A percentile compares a stretch with the other conserved stretches of the same genome.
phyloP scores from a whole-genome alignment of 208 protist genomes.

The Leishmania amazonensis region DNA sequence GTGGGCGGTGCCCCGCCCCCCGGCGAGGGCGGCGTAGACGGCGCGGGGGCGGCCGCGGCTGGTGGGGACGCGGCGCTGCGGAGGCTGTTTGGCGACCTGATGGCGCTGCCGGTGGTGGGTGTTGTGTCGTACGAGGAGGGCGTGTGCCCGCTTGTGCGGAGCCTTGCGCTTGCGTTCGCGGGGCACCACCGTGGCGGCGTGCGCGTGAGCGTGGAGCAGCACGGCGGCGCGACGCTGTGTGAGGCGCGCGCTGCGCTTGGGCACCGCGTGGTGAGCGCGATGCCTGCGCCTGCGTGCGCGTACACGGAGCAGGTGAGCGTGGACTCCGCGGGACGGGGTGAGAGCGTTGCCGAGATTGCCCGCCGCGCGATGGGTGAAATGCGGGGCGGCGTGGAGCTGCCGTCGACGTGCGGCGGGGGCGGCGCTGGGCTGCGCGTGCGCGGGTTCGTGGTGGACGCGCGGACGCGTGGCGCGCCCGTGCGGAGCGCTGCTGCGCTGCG shows the following conservation, averaged over 20 bases:
- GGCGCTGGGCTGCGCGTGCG: conserved; percentile 30
- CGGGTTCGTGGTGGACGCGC: conserved; percentile 39
- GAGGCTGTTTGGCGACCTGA: conserved; percentile 33
- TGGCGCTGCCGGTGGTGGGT: conserved; percentile 52
- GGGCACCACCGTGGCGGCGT: conserved; percentile 38
- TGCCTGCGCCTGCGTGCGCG: conserved; percentile 34
- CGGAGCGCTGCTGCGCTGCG: background rate
- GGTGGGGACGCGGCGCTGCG: conserved; percentile 9
- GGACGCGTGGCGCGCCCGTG: conserved; percentile 15
- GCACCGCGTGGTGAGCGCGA: conserved; percentile 25
- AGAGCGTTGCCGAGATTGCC: background rate
- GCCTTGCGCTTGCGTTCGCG: conserved; percentile 45
- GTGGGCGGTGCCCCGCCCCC: background rate
- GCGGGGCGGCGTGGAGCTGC: conserved; percentile 18
- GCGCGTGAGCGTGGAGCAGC: conserved; percentile 10
- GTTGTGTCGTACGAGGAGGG: conserved; percentile 44
- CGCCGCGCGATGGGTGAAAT: background rate
- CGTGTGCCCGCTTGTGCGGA: conserved; percentile 54
- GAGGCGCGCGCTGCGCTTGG: conserved; percentile 16
- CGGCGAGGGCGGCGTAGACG: background rate
- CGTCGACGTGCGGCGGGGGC: conserved; percentile 19
- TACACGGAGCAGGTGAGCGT: conserved; percentile 23
- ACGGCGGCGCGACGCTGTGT: conserved; percentile 13
- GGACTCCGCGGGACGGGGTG: background rate
- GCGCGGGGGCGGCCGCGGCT: background rate